Evolutionary conservation across 495 filamentous ascomycete species (phyloP).

Genomic region (Neurospora discreta): DNA sequence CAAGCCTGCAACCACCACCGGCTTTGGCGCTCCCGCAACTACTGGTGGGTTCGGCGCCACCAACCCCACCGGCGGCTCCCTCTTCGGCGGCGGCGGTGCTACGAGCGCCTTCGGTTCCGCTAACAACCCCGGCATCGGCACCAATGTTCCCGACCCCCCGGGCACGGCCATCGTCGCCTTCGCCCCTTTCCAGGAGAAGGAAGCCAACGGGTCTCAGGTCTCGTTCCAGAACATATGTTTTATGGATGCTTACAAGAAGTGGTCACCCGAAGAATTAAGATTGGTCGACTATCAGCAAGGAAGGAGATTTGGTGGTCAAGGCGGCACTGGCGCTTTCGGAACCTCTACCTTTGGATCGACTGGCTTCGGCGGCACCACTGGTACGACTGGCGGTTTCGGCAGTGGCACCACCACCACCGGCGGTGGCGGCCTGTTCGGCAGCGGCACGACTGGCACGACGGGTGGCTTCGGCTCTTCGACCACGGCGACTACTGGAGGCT

Average conservation of each 20-base stretch:
- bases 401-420: constrained; percentile 29
- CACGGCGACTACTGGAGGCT: constrained; percentile 27
- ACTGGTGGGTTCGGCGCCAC: constrained; percentile 34
- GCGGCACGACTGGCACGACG: constrained; percentile 18
- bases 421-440: constrained; percentile 37
- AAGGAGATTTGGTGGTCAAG: constrained; percentile 65
- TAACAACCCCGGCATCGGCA: constrained; percentile 27
- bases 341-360: constrained; percentile 43
- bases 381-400: constrained; percentile 38
- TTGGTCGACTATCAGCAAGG: constrained; percentile 84
- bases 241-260: constrained; percentile 76
- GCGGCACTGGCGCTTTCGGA: constrained; percentile 78
- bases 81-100: constrained; percentile 34
- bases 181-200: constrained; percentile 70
- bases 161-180: constrained; percentile 71
- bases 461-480: constrained; percentile 34
- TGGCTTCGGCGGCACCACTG: constrained; percentile 33
- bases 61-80: constrained; percentile 31
- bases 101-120: constrained; percentile 41
- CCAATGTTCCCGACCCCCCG: constrained; percentile 39
- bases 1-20: constrained; percentile 6
- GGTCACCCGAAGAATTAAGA: constrained; percentile 82
- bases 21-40: constrained; percentile 6
- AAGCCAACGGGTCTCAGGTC: constrained; percentile 42
- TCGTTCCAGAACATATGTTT: constrained; percentile 84